Conservation (phyloP, 73 alveolate species). For the Stentor roeselii region DNA sequence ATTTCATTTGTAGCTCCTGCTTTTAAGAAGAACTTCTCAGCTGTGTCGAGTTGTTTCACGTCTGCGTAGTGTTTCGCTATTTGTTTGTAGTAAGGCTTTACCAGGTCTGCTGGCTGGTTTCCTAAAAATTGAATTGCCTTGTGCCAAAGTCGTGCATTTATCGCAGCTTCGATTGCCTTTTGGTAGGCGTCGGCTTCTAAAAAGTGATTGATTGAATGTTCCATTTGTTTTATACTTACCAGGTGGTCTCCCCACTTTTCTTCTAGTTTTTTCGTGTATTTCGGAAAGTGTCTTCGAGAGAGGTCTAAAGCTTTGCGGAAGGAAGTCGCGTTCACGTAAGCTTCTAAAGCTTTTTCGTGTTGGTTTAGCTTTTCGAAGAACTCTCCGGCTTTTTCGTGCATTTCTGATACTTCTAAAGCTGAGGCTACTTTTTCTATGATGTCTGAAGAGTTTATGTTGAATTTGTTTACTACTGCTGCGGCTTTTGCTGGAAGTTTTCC, state of each 20-base stretch:
- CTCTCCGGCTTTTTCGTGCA: conserved; percentile 99
- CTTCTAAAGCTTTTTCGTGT: conserved; percentile 96
- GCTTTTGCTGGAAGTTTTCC: conserved; percentile 99
- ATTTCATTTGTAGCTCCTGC: conserved; percentile 95
- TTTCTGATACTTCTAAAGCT: conserved; percentile 85
- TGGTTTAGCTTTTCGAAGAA: conserved; percentile 97
- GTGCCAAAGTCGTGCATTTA: conserved; percentile 95
- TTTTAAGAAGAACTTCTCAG: conserved; percentile 95
- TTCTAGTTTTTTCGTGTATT: conserved; percentile 84
- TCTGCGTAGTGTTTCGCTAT: conserved; percentile 99
- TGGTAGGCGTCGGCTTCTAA: conserved; percentile 96
- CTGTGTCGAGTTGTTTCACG: conserved; percentile 96
- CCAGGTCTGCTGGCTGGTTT: conserved; percentile 94
- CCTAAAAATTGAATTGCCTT: conserved; percentile 89
- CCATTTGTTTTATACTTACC: conserved; percentile 85
- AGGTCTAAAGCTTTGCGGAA: conserved; percentile 96
- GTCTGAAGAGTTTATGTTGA: conserved; percentile 92
- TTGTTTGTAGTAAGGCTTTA: conserved; percentile 96
- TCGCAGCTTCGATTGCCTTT: conserved; percentile 99
- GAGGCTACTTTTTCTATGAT: conserved; percentile 90
- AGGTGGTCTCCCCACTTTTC: conserved; percentile 99
- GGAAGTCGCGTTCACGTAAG: conserved; percentile 98
- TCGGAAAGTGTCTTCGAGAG: conserved; percentile 63
- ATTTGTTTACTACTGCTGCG: conserved; percentile 95
- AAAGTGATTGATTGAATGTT: conserved; percentile 75